Percentiles rank a stretch among this genome's conserved stretches.
phyloP scores from a whole-genome alignment of 2,329 filamentous ascomycete species.

The Arthrobotrys megalospora region DNA sequence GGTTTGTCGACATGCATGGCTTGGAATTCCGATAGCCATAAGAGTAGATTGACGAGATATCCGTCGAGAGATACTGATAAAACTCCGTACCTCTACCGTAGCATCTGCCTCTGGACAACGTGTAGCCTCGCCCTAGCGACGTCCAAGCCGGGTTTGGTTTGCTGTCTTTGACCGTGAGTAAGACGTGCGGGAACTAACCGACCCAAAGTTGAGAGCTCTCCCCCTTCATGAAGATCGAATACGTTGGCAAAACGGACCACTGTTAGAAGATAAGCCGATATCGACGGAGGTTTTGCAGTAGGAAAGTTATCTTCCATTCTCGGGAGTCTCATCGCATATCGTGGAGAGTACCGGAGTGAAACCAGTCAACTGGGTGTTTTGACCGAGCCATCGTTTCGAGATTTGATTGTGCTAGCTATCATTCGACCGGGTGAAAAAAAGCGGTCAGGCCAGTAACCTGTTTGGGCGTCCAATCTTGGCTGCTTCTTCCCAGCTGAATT shows the following conservation, averaged over 20 bases:
- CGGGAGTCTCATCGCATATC: neutral
- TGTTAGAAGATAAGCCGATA: constrained; percentile 13
- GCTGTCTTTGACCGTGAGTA: neutral
- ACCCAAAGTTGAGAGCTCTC: neutral
- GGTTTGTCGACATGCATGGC: constrained; percentile 42
- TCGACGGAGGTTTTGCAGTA: constrained; percentile 10
- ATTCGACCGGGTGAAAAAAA: neutral
- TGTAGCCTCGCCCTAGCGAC: neutral
- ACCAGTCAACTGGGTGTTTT: neutral
- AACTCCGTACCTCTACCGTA: constrained; percentile 4
- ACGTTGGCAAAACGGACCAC: neutral
- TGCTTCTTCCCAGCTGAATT: constrained; percentile 23
- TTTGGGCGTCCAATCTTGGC: constrained; percentile 28
- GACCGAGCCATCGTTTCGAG: constrained; percentile 26
- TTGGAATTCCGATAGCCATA: constrained; percentile 20
- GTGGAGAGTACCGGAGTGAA: constrained; percentile 18
- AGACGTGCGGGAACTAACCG: neutral
- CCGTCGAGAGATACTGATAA: neutral
- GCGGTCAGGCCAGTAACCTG: constrained; percentile 21
- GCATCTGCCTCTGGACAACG: neutral
- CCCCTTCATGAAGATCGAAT: neutral
- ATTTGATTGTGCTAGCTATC: constrained; percentile 7
- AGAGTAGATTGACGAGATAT: constrained; percentile 14
- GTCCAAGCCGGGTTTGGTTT: constrained; percentile 5
- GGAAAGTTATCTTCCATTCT: neutral